Conservation (phyloP, 169 alveolate species). For the Perkinsus olseni region DNA sequence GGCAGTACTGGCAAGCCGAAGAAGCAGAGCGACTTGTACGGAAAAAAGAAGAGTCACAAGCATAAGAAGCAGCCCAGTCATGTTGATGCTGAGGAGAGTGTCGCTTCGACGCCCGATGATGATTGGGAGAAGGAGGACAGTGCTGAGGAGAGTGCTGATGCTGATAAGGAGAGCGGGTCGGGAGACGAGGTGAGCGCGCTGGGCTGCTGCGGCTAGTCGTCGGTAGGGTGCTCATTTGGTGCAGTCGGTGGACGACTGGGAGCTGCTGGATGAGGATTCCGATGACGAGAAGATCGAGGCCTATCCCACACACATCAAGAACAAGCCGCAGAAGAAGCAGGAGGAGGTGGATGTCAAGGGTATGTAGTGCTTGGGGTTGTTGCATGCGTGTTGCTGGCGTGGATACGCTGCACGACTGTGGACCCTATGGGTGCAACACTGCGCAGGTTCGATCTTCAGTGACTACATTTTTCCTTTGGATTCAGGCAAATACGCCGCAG, state of each 20-base stretch:
- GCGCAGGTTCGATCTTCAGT: background rate
- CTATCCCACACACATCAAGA: constrained; percentile 18
- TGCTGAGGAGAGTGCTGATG: constrained; percentile 9
- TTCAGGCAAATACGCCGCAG: constrained; percentile 13
- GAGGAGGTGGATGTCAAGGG: constrained; percentile 21
- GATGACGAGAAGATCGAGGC: constrained; percentile 25
- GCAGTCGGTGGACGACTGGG: constrained; percentile 4
- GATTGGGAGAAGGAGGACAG: constrained; percentile 12
- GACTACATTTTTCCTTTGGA: background rate
- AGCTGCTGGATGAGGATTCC: constrained; percentile 1
- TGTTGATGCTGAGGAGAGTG: constrained; percentile 14
- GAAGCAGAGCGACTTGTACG: background rate
- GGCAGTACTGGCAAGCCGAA: constrained; percentile 9
- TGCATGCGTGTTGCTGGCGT: background rate
- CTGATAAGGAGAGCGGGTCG: constrained; percentile 17
- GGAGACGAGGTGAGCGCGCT: constrained; percentile 27
- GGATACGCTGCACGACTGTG: too few relatives aligned
- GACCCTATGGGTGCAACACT: background rate
- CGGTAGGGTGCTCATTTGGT: background rate
- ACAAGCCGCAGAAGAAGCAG: constrained; percentile 41
- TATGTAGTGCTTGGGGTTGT: background rate
- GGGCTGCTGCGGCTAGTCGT: background rate
- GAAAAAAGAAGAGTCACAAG: background rate
- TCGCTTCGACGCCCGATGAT: background rate
- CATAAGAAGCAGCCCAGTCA: constrained; percentile 1